Conservation (phyloP, 2,329 filamentous ascomycete species). For the Blastomyces gilchristii region DNA sequence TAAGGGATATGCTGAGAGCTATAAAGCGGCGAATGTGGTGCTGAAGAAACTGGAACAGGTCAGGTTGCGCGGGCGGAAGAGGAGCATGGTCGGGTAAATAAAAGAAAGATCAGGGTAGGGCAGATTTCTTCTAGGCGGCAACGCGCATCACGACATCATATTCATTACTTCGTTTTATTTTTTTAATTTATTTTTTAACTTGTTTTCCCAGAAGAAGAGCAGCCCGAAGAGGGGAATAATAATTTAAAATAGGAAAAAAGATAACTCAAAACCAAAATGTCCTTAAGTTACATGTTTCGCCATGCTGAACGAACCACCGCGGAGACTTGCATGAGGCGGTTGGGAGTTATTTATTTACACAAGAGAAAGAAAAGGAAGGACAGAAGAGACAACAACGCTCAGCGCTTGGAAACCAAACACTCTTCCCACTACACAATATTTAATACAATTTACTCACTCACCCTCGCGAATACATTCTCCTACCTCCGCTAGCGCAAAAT, state of each 20-base stretch:
- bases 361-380: background rate
- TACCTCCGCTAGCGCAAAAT: constrained; percentile 78
- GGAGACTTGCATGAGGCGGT: constrained; percentile 1
- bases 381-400: constrained; percentile 9
- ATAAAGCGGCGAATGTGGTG: constrained; percentile 63
- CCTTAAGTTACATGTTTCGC: constrained; percentile 13
- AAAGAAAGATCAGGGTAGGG: background rate
- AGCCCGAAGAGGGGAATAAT: background rate
- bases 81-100: constrained; percentile 78
- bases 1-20: constrained; percentile 60
- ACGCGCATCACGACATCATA: background rate
- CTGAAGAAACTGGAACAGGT: constrained; percentile 83
- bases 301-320: constrained; percentile 15
- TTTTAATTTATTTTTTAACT: background rate
- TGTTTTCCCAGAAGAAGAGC: background rate
- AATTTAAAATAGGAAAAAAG: background rate
- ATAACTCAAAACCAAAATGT: constrained; percentile 5
- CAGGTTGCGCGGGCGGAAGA: constrained; percentile 84
- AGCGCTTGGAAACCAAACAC: background rate
- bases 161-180: background rate
- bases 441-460: constrained; percentile 16
- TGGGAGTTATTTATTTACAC: background rate
- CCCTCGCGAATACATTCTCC: constrained; percentile 34
- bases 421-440: background rate
- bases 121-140: background rate